Conservation (phyloP, 2,329 filamentous ascomycete genomes). For the Aspergillus caelatus region DNA sequence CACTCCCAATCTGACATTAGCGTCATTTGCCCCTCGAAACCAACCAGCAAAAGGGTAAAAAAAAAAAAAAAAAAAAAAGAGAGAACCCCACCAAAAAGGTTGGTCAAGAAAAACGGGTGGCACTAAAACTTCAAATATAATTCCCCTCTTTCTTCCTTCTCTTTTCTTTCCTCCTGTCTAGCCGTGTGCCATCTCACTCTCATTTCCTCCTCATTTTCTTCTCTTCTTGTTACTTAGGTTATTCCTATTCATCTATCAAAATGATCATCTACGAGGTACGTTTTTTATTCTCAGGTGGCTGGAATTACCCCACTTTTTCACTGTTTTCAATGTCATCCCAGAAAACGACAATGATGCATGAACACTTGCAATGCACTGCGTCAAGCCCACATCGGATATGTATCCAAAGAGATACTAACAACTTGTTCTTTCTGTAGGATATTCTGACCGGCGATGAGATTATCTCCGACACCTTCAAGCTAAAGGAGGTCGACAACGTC, state of each 20-base stretch:
- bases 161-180: background rate
- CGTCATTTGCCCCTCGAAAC: constrained; percentile 19
- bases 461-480: constrained; percentile 89
- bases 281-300: background rate
- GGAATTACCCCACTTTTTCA: background rate
- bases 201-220: constrained; percentile 27
- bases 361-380: background rate
- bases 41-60: constrained; percentile 4
- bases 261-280: constrained; percentile 75
- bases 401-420: constrained; percentile 10
- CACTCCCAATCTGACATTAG: constrained; percentile 17
- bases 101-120: constrained; percentile 14
- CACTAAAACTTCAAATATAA: constrained; percentile 33
- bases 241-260: constrained; percentile 49
- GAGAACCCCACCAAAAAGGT: constrained; percentile 25
- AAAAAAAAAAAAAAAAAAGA: constrained; percentile 15
- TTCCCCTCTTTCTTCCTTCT: constrained; percentile 26
- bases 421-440: constrained; percentile 65
- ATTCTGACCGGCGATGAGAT: constrained; percentile 89
- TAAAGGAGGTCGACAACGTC: constrained; percentile 77
- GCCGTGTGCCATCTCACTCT: background rate
- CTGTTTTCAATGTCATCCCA: background rate
- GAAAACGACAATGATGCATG: background rate
- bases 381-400: background rate
- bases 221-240: constrained; percentile 32